Percentiles rank a stretch among this genome's conserved stretches.
Evolutionary conservation across 306 rosid species (phyloP).

Genomic region (Carpinus fangiana): DNA sequence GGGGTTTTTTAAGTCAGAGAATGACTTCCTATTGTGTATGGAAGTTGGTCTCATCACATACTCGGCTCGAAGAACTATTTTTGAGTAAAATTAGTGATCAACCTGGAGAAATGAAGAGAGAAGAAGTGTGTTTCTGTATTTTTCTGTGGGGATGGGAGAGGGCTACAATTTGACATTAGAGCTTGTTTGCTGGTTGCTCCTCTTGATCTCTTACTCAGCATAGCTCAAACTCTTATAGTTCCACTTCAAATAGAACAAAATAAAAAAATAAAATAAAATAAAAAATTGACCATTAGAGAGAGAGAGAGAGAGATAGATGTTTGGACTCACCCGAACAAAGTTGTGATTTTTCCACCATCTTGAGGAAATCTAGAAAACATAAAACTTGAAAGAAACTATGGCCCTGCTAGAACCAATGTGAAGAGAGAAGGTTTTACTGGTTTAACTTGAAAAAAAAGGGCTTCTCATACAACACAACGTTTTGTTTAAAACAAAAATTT

Average conservation of each 20-base stretch:
- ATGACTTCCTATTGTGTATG: slow-evolving; percentile 64
- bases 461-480: no score
- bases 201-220: slow-evolving; percentile 32
- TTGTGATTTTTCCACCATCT: slow-evolving; percentile 1
- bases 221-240: slow-evolving; percentile 27
- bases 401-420: no score
- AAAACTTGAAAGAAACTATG: no score
- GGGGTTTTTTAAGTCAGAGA: no score
- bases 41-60: slow-evolving; percentile 77
- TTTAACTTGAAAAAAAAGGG: no score
- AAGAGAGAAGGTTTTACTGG: no score
- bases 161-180: slow-evolving; percentile 57
- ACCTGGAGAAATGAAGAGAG: slow-evolving; percentile 60
- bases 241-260: slow-evolving; percentile 18
- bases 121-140: slow-evolving; percentile 35
- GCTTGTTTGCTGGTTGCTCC: slow-evolving; percentile 23
- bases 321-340: slow-evolving; percentile 31
- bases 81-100: slow-evolving; percentile 56
- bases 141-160: slow-evolving; percentile 48
- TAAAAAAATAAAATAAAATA: background rate
- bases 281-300: slow-evolving; percentile 9
- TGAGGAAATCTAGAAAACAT: no score
- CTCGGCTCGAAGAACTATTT: slow-evolving; percentile 56
- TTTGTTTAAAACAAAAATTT: no score
- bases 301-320: slow-evolving; percentile 8